A percentile compares a stretch with the other conserved stretches of the same genome.
Evolutionary conservation across 768 basidiomycete species (phyloP).

Genomic region (Leucocoprinus sp.): DNA sequence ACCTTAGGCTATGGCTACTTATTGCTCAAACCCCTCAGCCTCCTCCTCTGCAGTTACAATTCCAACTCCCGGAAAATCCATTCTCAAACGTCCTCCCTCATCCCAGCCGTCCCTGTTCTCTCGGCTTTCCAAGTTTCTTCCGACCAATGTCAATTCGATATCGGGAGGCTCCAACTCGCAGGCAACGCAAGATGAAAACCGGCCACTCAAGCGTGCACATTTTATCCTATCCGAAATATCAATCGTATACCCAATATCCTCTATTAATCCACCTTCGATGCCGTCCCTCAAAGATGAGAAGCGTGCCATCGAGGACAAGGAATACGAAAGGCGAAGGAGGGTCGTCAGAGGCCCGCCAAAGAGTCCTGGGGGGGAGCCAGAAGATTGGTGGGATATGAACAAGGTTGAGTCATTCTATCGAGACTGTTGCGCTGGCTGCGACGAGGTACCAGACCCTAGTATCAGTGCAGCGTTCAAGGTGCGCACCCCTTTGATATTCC

Average conservation of each 20-base stretch:
- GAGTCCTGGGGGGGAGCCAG: slow-evolving; percentile 26
- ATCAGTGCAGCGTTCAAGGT: slow-evolving; percentile 72
- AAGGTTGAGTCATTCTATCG: slow-evolving; percentile 82
- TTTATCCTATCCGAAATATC: slow-evolving; percentile 84
- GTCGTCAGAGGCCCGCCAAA: slow-evolving; percentile 52
- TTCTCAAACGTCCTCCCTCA: slow-evolving; percentile 70
- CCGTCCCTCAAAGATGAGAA: slow-evolving; percentile 77
- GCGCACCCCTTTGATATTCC: slow-evolving; percentile 9
- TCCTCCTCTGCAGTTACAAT: slow-evolving; percentile 80
- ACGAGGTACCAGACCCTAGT: slow-evolving; percentile 57
- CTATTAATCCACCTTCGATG: slow-evolving; percentile 74
- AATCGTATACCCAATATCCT: slow-evolving; percentile 87
- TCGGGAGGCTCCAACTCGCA: not conserved
- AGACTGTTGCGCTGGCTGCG: slow-evolving; percentile 74
- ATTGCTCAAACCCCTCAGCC: slow-evolving; percentile 32
- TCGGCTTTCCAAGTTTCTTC: slow-evolving; percentile 67
- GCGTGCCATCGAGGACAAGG: slow-evolving; percentile 67
- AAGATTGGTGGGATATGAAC: slow-evolving; percentile 81
- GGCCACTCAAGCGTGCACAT: slow-evolving; percentile 78
- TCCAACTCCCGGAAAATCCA: slow-evolving; percentile 71
- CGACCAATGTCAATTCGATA: slow-evolving; percentile 25
- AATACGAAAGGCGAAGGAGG: slow-evolving; percentile 56
- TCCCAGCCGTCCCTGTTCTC: slow-evolving; percentile 62
- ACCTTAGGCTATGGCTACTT: slow-evolving; percentile 19
- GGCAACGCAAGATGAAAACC: slow-evolving; percentile 26